Evolutionary conservation across 106 monocot species (phyloP), one percentile per base, ranked within the genome.

Genomic region (Dactylorhiza incarnata): DNA sequence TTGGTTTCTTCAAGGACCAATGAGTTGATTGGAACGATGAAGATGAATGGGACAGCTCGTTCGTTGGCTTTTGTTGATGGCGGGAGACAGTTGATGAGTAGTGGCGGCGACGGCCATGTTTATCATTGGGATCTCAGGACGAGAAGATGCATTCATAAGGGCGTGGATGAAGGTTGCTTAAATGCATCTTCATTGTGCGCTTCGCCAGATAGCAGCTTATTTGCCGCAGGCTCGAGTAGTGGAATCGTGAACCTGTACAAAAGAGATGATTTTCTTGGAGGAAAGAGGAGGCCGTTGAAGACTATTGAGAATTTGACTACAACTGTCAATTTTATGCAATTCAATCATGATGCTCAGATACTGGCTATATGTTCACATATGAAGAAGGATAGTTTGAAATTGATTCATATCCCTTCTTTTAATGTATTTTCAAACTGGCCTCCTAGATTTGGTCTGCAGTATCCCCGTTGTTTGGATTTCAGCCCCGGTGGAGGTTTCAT

Each of bases 91-190:
- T 81, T 97, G 0, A 20, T 97, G 51, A 91, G 91, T 45, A 76
- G 86, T 58, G 96, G 96, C 47, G 93, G 91, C 16, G 93, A 94
- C 82, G 96, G 96, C 46, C 85, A 97, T 47, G 73, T 97, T 16
- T 97, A 94, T 51, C 85, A 87, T 74, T 97, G 96, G 96, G 96
- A 97, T 83, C 85, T 97, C 9, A 75, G 96, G 52, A 91, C 79
- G 19, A 86, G 89, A 74, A 87, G 68, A 56, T 97, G 96, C 78
- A 78, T 94, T 46, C 89, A 94, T 77, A 90, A 87, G 77, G 93
- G 76, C 12, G 72, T 79, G 6, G 96, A 97, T 50, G 96, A 93
- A 62, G 96, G 91, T 29, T 94, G 89, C 48, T 20, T 97, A 12
- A 65, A 63, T 4, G 82, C 86, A 78, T 79, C 81, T 11, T 73